Conservation (phyloP, 306 rosid genomes). For the Urtica urens region DNA sequence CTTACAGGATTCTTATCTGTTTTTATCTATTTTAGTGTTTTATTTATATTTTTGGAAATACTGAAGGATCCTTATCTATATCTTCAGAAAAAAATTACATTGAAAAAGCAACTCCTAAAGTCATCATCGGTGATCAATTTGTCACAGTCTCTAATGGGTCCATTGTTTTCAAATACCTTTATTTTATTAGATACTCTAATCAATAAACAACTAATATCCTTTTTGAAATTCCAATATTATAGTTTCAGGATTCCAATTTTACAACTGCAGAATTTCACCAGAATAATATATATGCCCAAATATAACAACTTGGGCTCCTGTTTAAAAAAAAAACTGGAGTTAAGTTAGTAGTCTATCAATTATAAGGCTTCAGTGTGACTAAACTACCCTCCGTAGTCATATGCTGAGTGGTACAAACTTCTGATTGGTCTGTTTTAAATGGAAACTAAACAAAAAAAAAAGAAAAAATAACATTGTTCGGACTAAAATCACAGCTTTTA, state of each 20-base stretch:
- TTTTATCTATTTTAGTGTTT: background rate
- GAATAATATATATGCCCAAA: background rate
- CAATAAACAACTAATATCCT: slow-evolving; percentile 4
- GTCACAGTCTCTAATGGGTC: slow-evolving; percentile 1
- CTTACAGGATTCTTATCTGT: background rate
- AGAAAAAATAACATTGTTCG: background rate
- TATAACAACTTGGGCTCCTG: background rate
- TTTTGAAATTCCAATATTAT: background rate
- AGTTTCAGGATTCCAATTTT: background rate
- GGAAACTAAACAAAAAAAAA: background rate
- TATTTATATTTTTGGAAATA: background rate
- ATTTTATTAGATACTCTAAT: background rate
- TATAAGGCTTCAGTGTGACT: background rate
- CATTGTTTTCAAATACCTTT: slow-evolving; percentile 1
- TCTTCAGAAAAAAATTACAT: background rate
- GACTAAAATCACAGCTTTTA: background rate
- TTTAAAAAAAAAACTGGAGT: too few relatives aligned
- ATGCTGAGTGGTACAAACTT: background rate
- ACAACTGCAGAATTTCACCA: background rate
- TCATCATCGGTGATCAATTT: background rate
- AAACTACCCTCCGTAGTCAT: background rate
- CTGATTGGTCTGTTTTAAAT: background rate
- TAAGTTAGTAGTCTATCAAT: background rate
- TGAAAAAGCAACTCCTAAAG: background rate
- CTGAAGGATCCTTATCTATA: slow-evolving; percentile 5